Percentiles rank a stretch among this genome's conserved stretches.
phyloP scores from a whole-genome alignment of 495 filamentous ascomycete genomes.

The Trichoderma asperelloides region DNA sequence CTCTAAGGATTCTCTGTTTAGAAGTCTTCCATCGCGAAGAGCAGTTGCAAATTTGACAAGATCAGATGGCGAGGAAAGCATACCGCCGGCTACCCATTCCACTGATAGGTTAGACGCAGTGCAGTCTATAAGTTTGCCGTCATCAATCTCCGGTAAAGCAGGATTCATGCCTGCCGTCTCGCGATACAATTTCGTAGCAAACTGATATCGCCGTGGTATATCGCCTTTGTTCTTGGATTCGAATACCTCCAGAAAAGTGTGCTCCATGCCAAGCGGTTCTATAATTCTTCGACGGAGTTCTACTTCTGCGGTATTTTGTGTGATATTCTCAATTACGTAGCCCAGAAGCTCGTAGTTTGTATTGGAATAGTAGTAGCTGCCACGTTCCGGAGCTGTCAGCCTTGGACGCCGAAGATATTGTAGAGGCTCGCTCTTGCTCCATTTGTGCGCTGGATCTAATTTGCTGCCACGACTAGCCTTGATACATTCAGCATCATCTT shows the following conservation, averaged over 20 bases:
- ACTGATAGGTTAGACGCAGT: background rate
- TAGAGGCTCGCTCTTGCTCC: background rate
- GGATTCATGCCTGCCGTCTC: background rate
- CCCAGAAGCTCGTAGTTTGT: background rate
- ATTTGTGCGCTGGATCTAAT: background rate
- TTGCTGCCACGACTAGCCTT: background rate
- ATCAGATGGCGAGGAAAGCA: background rate
- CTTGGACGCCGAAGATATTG: background rate
- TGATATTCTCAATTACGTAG: background rate
- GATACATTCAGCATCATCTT: background rate
- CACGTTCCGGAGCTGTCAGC: background rate
- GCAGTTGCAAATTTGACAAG: background rate
- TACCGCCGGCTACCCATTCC: background rate
- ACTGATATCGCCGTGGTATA: background rate
- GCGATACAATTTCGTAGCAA: background rate
- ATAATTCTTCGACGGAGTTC: background rate
- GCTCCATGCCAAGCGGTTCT: background rate
- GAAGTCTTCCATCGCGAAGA: background rate
- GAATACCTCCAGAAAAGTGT: background rate
- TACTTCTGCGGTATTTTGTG: background rate
- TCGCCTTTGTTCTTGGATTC: background rate
- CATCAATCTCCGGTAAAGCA: background rate
- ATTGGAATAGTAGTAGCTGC: background rate
- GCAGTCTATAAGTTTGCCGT: background rate
- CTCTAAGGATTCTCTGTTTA: background rate